These are phyloP conservation scores for Cytospora piceae DNA, from an alignment of 2,329 filamentous ascomycete genomes.

Conservation along the genomic window DNA sequence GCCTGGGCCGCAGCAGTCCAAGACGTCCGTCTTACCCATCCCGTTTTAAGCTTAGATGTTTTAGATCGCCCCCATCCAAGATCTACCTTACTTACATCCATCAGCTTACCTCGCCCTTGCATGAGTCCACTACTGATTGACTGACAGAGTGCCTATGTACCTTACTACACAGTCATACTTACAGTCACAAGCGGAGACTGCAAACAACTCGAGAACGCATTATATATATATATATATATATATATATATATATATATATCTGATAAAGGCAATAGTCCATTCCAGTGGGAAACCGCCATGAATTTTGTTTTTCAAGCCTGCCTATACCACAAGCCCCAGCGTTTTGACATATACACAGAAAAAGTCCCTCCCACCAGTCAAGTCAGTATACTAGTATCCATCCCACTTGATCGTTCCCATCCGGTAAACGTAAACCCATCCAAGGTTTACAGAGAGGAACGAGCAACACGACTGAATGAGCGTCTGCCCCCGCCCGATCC, in stretches of 20 bases:
- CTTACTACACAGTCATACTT: too few relatives aligned
- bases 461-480: neutral
- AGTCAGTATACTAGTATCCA: neutral
- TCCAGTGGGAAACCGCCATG: neutral
- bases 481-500: neutral
- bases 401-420: neutral
- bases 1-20: too few relatives aligned
- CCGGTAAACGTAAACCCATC: neutral
- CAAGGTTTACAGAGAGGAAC: neutral
- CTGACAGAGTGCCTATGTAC: too few relatives aligned
- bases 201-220: too few relatives aligned
- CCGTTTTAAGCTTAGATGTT: too few relatives aligned
- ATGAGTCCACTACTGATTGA: too few relatives aligned
- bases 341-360: neutral
- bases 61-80: too few relatives aligned
- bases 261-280: neutral
- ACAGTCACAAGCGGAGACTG: too few relatives aligned
- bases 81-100: too few relatives aligned
- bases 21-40: too few relatives aligned
- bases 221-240: neutral
- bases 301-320: neutral
- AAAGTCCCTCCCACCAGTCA: neutral
- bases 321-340: neutral
- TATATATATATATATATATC: too few relatives aligned
- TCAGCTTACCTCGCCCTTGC: too few relatives aligned